Percentiles rank a stretch among this genome's conserved stretches.
These are phyloP conservation scores for Elongisporangium senticosum DNA, from an alignment of 352 stramenopile species.

Conservation along the genomic window DNA sequence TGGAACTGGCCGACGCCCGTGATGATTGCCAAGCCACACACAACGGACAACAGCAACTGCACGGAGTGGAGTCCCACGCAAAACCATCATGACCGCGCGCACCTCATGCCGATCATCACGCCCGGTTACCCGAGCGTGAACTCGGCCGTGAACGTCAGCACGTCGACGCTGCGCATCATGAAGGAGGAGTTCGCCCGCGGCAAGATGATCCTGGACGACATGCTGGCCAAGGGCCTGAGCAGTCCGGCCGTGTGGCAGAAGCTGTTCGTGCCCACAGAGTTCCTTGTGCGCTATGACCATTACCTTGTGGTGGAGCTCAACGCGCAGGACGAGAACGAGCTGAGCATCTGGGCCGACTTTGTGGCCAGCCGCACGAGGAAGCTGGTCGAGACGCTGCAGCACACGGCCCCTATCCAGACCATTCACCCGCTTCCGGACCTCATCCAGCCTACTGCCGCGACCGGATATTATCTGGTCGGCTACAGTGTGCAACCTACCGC, in stretches of 20 bases:
- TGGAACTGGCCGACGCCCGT: slow-evolving; percentile 83
- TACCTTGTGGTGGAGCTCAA: slow-evolving; percentile 65
- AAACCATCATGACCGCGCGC: slow-evolving; percentile 71
- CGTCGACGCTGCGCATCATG: slow-evolving; percentile 68
- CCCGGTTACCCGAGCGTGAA: slow-evolving; percentile 80
- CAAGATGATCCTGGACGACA: slow-evolving; percentile 72
- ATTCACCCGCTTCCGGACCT: slow-evolving; percentile 74
- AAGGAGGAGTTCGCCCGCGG: slow-evolving; percentile 71
- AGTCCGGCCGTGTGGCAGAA: slow-evolving; percentile 66
- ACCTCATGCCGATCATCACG: slow-evolving; percentile 87
- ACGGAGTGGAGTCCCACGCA: slow-evolving; percentile 70
- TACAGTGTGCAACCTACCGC: slow-evolving; percentile 32
- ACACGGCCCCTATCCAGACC: slow-evolving; percentile 44
- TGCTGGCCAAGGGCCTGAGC: slow-evolving; percentile 52
- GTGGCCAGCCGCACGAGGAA: slow-evolving; percentile 80
- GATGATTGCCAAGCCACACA: slow-evolving; percentile 56
- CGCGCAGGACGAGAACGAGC: slow-evolving; percentile 44
- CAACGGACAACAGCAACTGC: slow-evolving; percentile 18
- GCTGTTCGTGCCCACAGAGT: slow-evolving; percentile 71
- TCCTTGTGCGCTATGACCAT: slow-evolving; percentile 81
- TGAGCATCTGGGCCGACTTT: slow-evolving; percentile 70
- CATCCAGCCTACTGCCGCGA: slow-evolving; percentile 22
- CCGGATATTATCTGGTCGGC: slow-evolving; percentile 72
- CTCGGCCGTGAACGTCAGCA: slow-evolving; percentile 79
- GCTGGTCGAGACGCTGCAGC: slow-evolving; percentile 75